Evolutionary conservation across 805 yeast species (phyloP), one percentile per base, ranked within the genome.

Genomic region (Danielozyma ontarioensis): DNA sequence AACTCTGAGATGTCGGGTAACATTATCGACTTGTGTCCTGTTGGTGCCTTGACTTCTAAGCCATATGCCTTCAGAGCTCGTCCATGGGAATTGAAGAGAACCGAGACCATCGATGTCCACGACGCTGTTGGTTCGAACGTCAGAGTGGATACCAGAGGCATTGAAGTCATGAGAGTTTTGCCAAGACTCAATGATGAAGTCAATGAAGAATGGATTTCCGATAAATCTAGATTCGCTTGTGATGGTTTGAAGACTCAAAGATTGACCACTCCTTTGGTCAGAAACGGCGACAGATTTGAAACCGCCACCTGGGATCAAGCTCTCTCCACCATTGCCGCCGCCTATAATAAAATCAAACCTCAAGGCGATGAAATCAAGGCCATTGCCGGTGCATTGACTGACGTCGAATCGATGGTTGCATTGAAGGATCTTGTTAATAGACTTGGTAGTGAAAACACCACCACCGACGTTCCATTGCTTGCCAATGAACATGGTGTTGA

Each of bases 1-100:
- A 83, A 84, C 63, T 73, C 88, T 7, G 95, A 85, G 64, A 64
- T 85, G 67, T 80, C 89, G 30, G 95, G 95, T 53, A 85, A 85
- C 65, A 79, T 85, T 45, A 76, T 86, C 45, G 95, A 85, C 58
- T 71, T 85, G 46, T 85, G 95, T 66, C 95, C 95, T 14, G 95
- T 85, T 42, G 95, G 95, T 50, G 95, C 95, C 1, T 75, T 85
- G 50, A 86, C 95, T 23, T 78, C 86, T 18, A 86, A 86, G 62
- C 95, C 95, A 17, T 85, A 85, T 51, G 88, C 95, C n/a, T 85
- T 85, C 72, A 79, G 77, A 55, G 94, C 95, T 12, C 76, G 95
- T 56, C 95, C 95, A 19, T 85, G 95, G 95, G 95, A 85, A 63
- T 74, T 86, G 57, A 85, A 84, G 68, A 78, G 84, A 69, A 84